phyloP scores from a whole-genome alignment of 1,284 basidiomycete species.

The Xanthoconium separans region DNA sequence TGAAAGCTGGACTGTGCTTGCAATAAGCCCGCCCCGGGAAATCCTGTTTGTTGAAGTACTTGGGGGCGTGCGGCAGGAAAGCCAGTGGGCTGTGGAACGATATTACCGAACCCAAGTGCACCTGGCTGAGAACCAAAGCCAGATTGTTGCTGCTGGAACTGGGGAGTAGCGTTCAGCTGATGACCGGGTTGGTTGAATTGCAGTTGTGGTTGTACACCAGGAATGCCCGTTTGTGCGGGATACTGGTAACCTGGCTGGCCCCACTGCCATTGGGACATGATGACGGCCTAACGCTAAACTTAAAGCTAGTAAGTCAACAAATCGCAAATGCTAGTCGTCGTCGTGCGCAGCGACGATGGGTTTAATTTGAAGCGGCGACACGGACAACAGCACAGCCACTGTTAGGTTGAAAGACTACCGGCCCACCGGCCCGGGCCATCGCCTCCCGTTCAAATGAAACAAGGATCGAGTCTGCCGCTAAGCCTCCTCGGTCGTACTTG shows the following conservation, averaged over 20 bases:
- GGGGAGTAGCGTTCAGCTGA: constrained; percentile 29
- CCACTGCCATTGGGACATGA: constrained; percentile 67
- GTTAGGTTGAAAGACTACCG: too few species aligned
- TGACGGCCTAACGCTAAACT: not conserved
- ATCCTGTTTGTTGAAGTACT: constrained; percentile 16
- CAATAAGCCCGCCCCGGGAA: not conserved
- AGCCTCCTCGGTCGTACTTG: too few species aligned
- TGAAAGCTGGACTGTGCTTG: constrained; percentile 42
- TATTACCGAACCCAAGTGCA: constrained; percentile 20
- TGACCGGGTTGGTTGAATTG: constrained; percentile 44
- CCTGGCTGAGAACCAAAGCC: constrained; percentile 6
- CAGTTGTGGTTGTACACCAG: constrained; percentile 44
- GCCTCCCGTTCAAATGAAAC: too few species aligned
- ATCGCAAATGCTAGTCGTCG: too few species aligned
- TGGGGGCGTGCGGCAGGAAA: constrained; percentile 34
- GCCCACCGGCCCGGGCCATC: too few species aligned
- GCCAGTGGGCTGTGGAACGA: constrained; percentile 45
- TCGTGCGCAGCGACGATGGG: too few species aligned
- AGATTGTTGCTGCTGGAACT: constrained; percentile 33
- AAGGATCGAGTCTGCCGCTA: too few species aligned
- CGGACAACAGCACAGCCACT: too few species aligned
- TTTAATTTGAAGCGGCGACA: too few species aligned
- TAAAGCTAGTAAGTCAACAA: too few species aligned
- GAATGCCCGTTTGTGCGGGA: constrained; percentile 59
- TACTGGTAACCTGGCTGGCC: constrained; percentile 59